These are phyloP conservation scores for Phaseolus lunatus DNA, from an alignment of 306 rosid genomes.

Conservation along the genomic window DNA sequence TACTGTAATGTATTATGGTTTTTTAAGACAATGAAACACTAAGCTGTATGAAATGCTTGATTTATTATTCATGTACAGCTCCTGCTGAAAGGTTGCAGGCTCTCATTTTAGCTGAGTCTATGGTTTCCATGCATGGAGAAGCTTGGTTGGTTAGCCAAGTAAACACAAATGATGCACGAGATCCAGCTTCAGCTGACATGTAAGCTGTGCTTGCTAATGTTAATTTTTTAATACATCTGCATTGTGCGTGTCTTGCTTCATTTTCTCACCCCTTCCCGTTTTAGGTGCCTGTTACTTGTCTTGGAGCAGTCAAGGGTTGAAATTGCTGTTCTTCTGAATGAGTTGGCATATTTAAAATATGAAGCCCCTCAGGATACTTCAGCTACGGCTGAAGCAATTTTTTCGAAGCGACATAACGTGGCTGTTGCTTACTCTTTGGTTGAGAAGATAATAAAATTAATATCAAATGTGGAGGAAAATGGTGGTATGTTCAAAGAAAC, in stretches of 20 bases:
- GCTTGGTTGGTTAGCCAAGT: constrained; percentile 71
- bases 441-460: constrained; percentile 81
- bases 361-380: constrained; percentile 77
- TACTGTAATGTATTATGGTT: constrained; percentile 29
- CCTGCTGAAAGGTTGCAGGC: constrained; percentile 89
- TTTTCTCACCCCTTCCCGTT: constrained; percentile 42
- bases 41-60: constrained; percentile 1
- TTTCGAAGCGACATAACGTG: constrained; percentile 67
- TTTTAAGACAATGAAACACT: constrained; percentile 28
- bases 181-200: constrained; percentile 75
- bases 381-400: constrained; percentile 60
- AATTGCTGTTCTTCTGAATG: constrained; percentile 90
- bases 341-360: constrained; percentile 84
- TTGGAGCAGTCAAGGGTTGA: constrained; percentile 95
- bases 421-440: constrained; percentile 85
- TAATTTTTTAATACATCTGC: constrained; percentile 9
- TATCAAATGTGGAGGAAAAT: constrained; percentile 66
- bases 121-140: constrained; percentile 74
- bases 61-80: constrained; percentile 61
- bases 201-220: constrained; percentile 44
- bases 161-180: constrained; percentile 54
- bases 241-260: constrained; percentile 18
- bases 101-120: constrained; percentile 83
- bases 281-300: constrained; percentile 90
- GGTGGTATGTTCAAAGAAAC: constrained; percentile 60